phyloP scores from a whole-genome alignment of 2,329 filamentous ascomycete species.

The Fusarium luffae region DNA sequence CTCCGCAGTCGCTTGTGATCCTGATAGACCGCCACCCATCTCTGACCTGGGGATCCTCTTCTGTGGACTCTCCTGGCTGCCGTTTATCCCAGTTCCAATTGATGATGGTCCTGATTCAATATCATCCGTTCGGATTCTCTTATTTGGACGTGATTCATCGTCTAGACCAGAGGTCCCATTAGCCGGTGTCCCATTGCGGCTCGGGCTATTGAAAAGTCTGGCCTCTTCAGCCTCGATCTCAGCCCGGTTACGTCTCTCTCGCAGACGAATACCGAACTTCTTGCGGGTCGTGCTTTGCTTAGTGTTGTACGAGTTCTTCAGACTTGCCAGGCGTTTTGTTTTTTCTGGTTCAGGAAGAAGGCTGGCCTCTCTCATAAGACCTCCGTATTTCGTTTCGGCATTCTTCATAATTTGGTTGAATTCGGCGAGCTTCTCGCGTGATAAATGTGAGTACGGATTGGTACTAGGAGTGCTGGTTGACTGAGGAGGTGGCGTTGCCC shows the following conservation, averaged over 20 bases:
- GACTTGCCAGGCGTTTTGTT: conserved; percentile 52
- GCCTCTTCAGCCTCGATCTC: conserved; percentile 60
- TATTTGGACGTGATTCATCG: conserved; percentile 28
- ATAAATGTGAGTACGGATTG: conserved; percentile 60
- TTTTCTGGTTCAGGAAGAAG: conserved; percentile 50
- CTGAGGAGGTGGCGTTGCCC: conserved; percentile 1
- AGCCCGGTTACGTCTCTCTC: conserved; percentile 59
- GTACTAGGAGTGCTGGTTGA: conserved; percentile 32
- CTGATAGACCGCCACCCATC: conserved; percentile 53
- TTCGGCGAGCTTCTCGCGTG: conserved; percentile 35
- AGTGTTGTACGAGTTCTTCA: conserved; percentile 65
- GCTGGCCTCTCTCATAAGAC: conserved; percentile 57
- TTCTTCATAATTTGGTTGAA: conserved; percentile 48
- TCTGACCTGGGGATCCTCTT: conserved; percentile 48
- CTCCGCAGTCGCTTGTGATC: conserved; percentile 52
- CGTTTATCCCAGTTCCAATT: neutral
- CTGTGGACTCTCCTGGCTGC: conserved; percentile 31
- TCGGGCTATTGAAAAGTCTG: conserved; percentile 46
- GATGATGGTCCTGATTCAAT: conserved; percentile 9
- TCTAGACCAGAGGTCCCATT: conserved; percentile 12
- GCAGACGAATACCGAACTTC: conserved; percentile 66
- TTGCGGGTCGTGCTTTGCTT: conserved; percentile 68
- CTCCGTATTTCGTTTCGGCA: conserved; percentile 52
- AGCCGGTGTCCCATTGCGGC: conserved; percentile 22
- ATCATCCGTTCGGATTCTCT: conserved; percentile 40